Evolutionary conservation across 768 basidiomycete species (phyloP).

Genomic region (Mycena indigotica): DNA sequence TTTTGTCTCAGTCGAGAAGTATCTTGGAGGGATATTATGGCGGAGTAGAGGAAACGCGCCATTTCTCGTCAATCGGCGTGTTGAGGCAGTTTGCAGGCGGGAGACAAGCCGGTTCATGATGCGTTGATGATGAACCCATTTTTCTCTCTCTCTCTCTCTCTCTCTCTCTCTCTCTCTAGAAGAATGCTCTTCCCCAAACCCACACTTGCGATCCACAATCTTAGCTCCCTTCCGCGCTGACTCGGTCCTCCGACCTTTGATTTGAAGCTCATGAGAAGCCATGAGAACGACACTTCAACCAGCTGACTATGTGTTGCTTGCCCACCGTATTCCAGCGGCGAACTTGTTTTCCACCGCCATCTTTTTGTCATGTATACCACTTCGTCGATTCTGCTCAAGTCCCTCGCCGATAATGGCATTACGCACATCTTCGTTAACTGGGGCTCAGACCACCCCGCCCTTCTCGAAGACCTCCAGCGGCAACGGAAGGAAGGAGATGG

Average conservation of each 20-base stretch:
- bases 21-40: neutral
- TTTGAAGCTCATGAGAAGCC: no score
- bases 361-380: slow-evolving; percentile 51
- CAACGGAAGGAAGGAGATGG: slow-evolving; percentile 46
- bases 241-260: no score
- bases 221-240: no score
- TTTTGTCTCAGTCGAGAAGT: slow-evolving; percentile 35
- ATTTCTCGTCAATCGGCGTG: neutral
- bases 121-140: slow-evolving; percentile 35
- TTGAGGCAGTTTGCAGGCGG: neutral
- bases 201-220: no score
- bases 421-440: slow-evolving; percentile 76
- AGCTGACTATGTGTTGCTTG: neutral
- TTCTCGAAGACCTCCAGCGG: slow-evolving; percentile 68
- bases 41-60: neutral
- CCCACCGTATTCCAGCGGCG: neutral
- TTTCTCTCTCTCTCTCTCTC: slow-evolving; percentile 44
- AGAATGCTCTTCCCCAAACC: no score
- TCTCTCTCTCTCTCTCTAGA: no score
- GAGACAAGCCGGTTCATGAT: neutral
- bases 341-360: neutral
- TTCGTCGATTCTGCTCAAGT: slow-evolving; percentile 61
- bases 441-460: slow-evolving; percentile 74
- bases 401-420: slow-evolving; percentile 58
- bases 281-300: no score